Percentiles rank a stretch among this genome's conserved stretches.
phyloP scores from a whole-genome alignment of 2,329 filamentous ascomycete genomes.

The Colletotrichum simmondsii region DNA sequence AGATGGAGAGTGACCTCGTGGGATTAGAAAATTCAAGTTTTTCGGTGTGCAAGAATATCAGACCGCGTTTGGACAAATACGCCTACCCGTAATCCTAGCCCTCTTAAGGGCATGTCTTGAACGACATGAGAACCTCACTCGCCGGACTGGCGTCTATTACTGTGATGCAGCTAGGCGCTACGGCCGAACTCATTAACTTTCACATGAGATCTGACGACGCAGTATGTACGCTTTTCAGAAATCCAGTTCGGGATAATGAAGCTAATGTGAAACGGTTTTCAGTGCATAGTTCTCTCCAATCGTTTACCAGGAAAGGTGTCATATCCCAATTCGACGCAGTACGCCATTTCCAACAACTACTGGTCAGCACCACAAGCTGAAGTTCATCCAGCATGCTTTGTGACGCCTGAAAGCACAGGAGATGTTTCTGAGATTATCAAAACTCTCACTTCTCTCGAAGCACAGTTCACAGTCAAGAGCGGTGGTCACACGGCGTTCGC shows the following conservation, averaged over 20 bases:
- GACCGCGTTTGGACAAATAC: neutral
- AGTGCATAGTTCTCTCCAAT: slow-evolving; percentile 36
- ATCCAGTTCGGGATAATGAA: accelerated
- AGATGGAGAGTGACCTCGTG: neutral
- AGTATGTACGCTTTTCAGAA: neutral
- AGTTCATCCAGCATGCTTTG: slow-evolving; percentile 39
- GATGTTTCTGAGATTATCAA: slow-evolving; percentile 43
- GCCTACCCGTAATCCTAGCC: no score
- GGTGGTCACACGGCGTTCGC: slow-evolving; percentile 63
- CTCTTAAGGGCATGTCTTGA: no score
- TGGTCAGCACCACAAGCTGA: slow-evolving; percentile 45
- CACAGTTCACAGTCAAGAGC: slow-evolving; percentile 58
- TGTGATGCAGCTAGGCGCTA: neutral
- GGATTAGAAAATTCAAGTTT: neutral
- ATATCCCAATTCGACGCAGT: slow-evolving; percentile 38
- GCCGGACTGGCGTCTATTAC: neutral
- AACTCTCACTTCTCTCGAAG: slow-evolving; percentile 32
- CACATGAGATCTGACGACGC: neutral
- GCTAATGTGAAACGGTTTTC: neutral
- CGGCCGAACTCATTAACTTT: neutral
- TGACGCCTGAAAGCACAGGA: slow-evolving; percentile 36
- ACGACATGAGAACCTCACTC: neutral
- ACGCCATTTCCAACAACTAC: slow-evolving; percentile 40
- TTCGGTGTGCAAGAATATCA: neutral
- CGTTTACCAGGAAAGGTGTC: slow-evolving; percentile 36